A percentile compares a stretch with the other conserved stretches of the same genome.
Evolutionary conservation across 2,329 filamentous ascomycete genomes (phyloP).

Genomic region (Sporothrix euskadiensis): DNA sequence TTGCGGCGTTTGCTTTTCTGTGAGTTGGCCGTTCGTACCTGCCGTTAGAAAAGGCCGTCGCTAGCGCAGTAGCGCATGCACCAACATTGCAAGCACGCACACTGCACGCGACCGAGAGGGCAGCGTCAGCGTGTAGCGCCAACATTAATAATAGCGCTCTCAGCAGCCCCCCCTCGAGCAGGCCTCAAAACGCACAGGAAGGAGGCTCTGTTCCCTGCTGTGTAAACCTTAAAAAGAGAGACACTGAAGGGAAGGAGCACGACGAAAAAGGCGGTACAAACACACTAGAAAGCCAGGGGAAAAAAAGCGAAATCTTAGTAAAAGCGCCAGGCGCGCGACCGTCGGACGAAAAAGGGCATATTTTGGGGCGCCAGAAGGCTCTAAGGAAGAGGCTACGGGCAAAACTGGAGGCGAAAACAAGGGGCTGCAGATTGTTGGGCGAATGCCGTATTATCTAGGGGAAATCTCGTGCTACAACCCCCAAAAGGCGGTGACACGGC

Average conservation of each 20-base stretch:
- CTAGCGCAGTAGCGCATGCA: conserved; percentile 7
- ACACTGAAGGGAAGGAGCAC: background rate
- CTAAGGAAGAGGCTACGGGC: background rate
- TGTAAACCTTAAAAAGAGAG: background rate
- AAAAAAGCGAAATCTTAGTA: background rate
- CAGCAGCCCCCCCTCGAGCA: background rate
- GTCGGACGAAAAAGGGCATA: background rate
- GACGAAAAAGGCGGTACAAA: background rate
- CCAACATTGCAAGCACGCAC: conserved; percentile 1
- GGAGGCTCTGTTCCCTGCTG: background rate
- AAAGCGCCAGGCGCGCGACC: background rate
- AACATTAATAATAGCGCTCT: background rate
- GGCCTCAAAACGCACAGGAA: background rate
- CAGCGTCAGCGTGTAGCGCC: background rate
- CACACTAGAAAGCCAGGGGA: no score
- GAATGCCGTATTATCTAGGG: background rate
- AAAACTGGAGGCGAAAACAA: background rate
- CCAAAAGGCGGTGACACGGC: background rate
- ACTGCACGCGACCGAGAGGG: conserved; percentile 6
- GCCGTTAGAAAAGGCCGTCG: background rate
- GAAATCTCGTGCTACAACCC: background rate
- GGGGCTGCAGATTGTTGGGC: background rate
- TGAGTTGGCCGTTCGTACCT: background rate
- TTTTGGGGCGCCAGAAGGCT: background rate
- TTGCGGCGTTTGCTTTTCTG: background rate